phyloP scores from a whole-genome alignment of 257 asterid species.

The Solanum lycopersicoides region DNA sequence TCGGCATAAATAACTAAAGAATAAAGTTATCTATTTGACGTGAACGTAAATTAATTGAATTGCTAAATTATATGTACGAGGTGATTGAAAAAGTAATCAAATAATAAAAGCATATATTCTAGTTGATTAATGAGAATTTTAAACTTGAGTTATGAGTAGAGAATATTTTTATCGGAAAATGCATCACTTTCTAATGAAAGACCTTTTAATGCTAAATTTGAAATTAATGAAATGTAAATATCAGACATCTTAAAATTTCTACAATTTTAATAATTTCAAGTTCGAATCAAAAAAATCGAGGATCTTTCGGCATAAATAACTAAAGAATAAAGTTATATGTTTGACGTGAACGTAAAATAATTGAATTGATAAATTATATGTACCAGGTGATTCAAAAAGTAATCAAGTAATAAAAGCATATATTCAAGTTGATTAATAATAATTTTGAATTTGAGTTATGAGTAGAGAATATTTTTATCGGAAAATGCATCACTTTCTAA shows the following conservation, averaged over 20 bases:
- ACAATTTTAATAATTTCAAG: background rate
- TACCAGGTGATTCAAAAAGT: accelerated
- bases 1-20: background rate
- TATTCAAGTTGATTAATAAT: background rate
- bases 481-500: background rate
- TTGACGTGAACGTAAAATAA: background rate
- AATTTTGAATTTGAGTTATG: background rate
- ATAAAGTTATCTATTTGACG: background rate
- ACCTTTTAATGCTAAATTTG: background rate
- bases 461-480: background rate
- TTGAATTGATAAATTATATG: background rate
- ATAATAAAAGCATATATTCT: background rate
- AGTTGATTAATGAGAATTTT: background rate
- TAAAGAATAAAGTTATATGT: background rate
- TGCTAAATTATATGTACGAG: background rate
- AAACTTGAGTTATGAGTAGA: background rate
- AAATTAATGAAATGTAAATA: background rate
- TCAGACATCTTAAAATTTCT: background rate
- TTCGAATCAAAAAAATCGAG: background rate
- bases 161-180: background rate
- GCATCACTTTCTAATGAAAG: background rate
- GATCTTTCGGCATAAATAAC: background rate
- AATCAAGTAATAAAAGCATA: background rate
- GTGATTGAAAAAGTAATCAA: background rate
- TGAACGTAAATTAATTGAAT: background rate